A percentile compares a stretch with the other conserved stretches of the same genome.
Conservation (phyloP, 805 yeast genomes). For the Hanseniaspora mollemarum region DNA sequence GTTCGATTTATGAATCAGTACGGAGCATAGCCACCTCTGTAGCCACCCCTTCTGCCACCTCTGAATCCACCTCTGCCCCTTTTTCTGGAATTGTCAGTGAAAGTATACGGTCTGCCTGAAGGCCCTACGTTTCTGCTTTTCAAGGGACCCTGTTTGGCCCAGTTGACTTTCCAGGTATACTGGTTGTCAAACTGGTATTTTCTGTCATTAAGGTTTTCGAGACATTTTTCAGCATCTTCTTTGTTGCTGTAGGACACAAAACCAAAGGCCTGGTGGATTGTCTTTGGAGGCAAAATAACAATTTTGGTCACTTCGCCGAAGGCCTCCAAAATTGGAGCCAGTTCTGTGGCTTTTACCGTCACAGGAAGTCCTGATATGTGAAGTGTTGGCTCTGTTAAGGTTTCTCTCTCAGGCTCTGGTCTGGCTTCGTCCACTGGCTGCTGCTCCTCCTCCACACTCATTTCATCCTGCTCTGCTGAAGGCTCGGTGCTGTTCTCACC, state of each 20-base stretch:
- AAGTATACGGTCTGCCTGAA: slow-evolving; percentile 14
- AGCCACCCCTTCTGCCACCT: slow-evolving; percentile 19
- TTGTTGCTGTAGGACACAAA: slow-evolving; percentile 47
- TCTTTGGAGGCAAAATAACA: slow-evolving; percentile 52
- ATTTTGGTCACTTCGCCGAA: slow-evolving; percentile 48
- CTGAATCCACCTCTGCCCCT: slow-evolving; percentile 20
- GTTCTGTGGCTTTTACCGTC: slow-evolving; percentile 43
- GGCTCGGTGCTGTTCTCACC: neutral
- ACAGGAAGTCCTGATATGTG: slow-evolving; percentile 45
- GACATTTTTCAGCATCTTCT: slow-evolving; percentile 45
- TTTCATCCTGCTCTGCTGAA: neutral
- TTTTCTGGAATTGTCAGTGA: slow-evolving; percentile 15
- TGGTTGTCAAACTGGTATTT: slow-evolving; percentile 34
- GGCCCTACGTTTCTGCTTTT: slow-evolving; percentile 16
- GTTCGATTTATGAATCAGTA: neutral
- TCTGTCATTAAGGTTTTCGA: slow-evolving; percentile 37
- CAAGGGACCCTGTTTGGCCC: slow-evolving; percentile 45
- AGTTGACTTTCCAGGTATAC: slow-evolving; percentile 39
- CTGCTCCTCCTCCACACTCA: neutral
- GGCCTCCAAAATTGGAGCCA: slow-evolving; percentile 52
- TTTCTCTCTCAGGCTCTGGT: slow-evolving; percentile 25
- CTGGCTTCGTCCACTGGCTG: neutral
- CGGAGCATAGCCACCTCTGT: slow-evolving; percentile 14
- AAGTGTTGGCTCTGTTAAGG: slow-evolving; percentile 29
- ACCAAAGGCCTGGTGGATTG: slow-evolving; percentile 48